Percentiles rank a stretch among this genome's conserved stretches.
Conservation (phyloP, 129 eudicot species). For the Flaveria ramosissima region DNA sequence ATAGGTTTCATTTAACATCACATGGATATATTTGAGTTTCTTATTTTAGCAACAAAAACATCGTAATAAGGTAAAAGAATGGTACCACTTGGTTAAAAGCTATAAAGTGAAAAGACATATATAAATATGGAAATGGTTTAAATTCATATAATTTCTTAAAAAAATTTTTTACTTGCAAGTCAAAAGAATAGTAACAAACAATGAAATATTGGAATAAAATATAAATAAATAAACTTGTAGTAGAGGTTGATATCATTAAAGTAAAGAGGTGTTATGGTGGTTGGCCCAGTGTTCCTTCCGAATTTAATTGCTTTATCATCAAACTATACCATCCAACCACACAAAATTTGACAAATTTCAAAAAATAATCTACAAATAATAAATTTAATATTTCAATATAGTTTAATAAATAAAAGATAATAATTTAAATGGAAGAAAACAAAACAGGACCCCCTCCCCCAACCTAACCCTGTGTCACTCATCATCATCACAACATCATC, state of each 20-base stretch:
- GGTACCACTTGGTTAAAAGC: constrained; percentile 13
- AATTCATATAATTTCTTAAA: not conserved
- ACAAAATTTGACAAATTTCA: constrained; percentile 35
- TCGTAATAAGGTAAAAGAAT: not conserved
- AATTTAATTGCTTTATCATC: constrained; percentile 72
- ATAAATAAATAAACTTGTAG: not conserved
- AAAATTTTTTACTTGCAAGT: not conserved
- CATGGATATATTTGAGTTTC: not conserved
- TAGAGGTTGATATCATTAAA: constrained; percentile 36
- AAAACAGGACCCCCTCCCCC: constrained; percentile 28
- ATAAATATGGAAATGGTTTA: not conserved
- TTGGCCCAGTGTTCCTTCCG: constrained; percentile 55
- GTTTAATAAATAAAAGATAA: not conserved
- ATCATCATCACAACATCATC: constrained; percentile 34
- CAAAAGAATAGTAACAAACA: constrained; percentile 18
- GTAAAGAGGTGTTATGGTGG: constrained; percentile 44
- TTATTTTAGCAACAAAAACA: not conserved
- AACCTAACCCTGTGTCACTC: constrained; percentile 30
- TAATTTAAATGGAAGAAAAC: constrained; percentile 32
- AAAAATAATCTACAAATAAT: constrained; percentile 3
- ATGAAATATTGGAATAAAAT: not conserved
- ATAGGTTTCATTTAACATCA: not conserved
- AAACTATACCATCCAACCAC: constrained; percentile 60
- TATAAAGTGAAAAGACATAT: not conserved
- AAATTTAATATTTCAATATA: not conserved